Evolutionary conservation across 805 yeast genomes (phyloP).

Genomic region (Candida gorgasii): DNA sequence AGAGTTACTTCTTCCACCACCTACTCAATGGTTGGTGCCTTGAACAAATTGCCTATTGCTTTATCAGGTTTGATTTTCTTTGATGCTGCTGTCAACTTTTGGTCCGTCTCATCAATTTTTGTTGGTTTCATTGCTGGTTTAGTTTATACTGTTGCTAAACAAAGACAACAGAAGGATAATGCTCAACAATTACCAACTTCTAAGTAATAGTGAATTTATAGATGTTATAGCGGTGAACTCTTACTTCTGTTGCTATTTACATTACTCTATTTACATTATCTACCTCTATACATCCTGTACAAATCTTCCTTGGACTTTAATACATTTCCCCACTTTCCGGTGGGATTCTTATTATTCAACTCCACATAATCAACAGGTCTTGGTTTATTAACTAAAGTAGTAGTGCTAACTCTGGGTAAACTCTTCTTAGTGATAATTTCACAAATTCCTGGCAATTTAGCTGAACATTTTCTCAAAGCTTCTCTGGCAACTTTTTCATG

Average conservation of each 20-base stretch:
- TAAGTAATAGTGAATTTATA: constrained; percentile 11
- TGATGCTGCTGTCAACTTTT: constrained; percentile 92
- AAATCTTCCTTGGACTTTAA: constrained; percentile 50
- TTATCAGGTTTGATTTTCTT: constrained; percentile 92
- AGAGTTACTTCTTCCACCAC: constrained; percentile 98
- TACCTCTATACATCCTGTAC: constrained; percentile 50
- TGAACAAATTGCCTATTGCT: constrained; percentile 97
- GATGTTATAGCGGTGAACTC: constrained; percentile 2
- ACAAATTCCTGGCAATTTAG: constrained; percentile 87
- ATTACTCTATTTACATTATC: constrained; percentile 5
- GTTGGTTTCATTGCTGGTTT: constrained; percentile 95
- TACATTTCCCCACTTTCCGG: constrained; percentile 60
- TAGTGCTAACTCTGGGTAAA: constrained; percentile 71
- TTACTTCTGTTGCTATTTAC: too few relatives aligned
- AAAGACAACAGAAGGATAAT: constrained; percentile 67
- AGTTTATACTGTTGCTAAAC: constrained; percentile 93
- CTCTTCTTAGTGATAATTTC: constrained; percentile 73
- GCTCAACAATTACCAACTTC: constrained; percentile 32
- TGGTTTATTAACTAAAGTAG: constrained; percentile 50
- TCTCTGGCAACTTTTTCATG: constrained; percentile 91
- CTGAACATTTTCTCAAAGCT: constrained; percentile 85
- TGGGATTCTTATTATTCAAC: constrained; percentile 58
- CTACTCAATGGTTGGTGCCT: constrained; percentile 98
- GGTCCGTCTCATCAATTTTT: constrained; percentile 85
- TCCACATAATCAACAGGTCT: constrained; percentile 54